phyloP scores from a whole-genome alignment of 2,329 filamentous ascomycete species.

The Xylariaceae sp. region DNA sequence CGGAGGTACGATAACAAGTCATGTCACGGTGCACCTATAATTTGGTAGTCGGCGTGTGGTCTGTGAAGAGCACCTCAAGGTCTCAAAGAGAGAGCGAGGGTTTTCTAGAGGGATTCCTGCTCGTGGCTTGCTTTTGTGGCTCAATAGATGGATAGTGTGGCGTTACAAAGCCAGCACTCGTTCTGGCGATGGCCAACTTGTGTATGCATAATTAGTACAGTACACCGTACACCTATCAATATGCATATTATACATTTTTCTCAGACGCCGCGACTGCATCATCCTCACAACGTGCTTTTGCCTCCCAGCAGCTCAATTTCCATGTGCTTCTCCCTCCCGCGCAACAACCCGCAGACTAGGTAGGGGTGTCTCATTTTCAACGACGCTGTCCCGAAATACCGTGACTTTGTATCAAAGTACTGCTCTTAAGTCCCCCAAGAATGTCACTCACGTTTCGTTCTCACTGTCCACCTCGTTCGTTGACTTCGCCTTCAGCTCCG shows the following conservation, averaged over 20 bases:
- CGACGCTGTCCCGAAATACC: background rate
- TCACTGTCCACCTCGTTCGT: background rate
- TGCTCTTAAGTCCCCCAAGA: background rate
- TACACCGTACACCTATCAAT: too few relatives aligned
- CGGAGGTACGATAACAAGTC: background rate
- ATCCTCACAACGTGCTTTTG: too few relatives aligned
- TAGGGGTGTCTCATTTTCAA: background rate
- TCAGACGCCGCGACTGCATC: too few relatives aligned
- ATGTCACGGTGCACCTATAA: background rate
- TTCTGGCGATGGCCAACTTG: too few relatives aligned
- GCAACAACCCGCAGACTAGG: background rate
- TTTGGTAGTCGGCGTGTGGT: background rate
- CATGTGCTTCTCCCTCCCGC: constrained; percentile 2
- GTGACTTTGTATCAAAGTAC: background rate
- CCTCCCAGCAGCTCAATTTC: background rate
- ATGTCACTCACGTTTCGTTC: background rate
- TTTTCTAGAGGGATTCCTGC: background rate
- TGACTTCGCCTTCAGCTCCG: background rate
- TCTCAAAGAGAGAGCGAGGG: too few relatives aligned
- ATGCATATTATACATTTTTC: too few relatives aligned
- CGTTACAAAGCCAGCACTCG: too few relatives aligned
- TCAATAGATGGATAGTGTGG: background rate
- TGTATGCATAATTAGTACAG: background rate
- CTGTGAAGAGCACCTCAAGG: background rate
- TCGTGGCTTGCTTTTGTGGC: constrained; percentile 7